phyloP scores from a whole-genome alignment of 2,329 filamentous ascomycete genomes.

The Conoideocrella luteorostrata region DNA sequence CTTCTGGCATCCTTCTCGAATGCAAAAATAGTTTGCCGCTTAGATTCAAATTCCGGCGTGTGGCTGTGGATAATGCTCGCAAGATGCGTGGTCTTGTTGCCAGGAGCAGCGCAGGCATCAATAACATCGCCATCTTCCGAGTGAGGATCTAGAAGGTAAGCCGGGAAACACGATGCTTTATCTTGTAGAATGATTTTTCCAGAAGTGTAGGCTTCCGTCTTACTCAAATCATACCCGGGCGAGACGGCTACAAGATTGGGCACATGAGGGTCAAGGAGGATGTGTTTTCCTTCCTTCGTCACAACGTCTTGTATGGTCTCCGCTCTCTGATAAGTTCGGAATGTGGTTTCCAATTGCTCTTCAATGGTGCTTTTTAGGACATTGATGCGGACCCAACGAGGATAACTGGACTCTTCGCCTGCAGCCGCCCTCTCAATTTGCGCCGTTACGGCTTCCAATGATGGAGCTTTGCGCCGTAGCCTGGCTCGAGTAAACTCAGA shows the following conservation, averaged over 20 bases:
- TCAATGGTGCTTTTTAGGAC: conserved; percentile 64
- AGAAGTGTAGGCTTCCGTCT: conserved; percentile 63
- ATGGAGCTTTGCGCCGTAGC: conserved; percentile 62
- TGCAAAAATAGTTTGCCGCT: conserved; percentile 53
- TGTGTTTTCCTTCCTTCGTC: conserved; percentile 35
- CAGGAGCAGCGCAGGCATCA: conserved; percentile 91
- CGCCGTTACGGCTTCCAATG: conserved; percentile 58
- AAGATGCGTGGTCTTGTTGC: conserved; percentile 94
- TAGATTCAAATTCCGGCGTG: conserved; percentile 28
- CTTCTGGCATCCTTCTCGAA: conserved; percentile 71
- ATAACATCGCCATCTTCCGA: conserved; percentile 68
- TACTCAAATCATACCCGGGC: conserved; percentile 63
- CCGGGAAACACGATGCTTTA: conserved; percentile 95
- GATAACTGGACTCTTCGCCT: conserved; percentile 53
- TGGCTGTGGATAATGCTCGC: conserved; percentile 61
- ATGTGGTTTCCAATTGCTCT: conserved; percentile 68
- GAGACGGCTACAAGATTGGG: conserved; percentile 78
- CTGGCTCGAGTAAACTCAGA: conserved; percentile 80
- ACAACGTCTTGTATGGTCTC: conserved; percentile 51
- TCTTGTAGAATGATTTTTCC: conserved; percentile 88
- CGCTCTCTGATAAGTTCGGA: conserved; percentile 56
- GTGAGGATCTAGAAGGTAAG: conserved; percentile 70
- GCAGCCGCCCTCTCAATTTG: conserved; percentile 47
- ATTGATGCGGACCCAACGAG: conserved; percentile 91
- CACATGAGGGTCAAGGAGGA: conserved; percentile 74